Evolutionary conservation across 148 eudicot species (phyloP), one percentile per base, ranked within the genome.

Genomic region (Dianthus caryophyllus): DNA sequence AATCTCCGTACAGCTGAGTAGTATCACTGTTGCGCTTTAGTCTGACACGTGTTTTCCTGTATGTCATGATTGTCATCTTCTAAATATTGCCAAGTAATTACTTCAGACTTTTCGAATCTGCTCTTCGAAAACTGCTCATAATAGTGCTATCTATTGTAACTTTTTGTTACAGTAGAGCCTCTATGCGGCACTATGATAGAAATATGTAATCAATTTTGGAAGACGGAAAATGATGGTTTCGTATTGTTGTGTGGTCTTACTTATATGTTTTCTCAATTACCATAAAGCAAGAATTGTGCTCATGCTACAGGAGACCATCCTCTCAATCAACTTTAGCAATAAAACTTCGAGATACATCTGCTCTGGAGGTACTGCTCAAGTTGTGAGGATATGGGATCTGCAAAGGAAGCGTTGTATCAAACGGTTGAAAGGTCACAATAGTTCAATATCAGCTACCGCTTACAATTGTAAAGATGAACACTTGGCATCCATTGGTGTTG

Each of bases 401-500:
- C 98, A 87, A 75, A 83, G 85, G 72, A 93, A 90, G 71, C 95
- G 91, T 33, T 93, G 98, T 80, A 88, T 93, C 63, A 93, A 93
- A 83, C 83, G 96, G 96, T 79, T 93, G 81, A 93, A 68, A 78
- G 98, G 98, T 61, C 98, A 93, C 77, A 84, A 82, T 30, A 85
- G 84, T 75, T 80, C 96, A 46, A 88, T 93, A 71, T 89, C 95
- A 65, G 94, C 89, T 62, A 84, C 73, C 25, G 76, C 77, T 73
- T 94, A 94, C 83, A 94, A 94, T 78, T 88, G 90, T 79, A 94
- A 84, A 82, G 98, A 94, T 67, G 98, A 94, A 73, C 96, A 94
- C 80, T 79, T 94, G 81, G 98, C 98, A 46, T 94, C 98, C 48
- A 87, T 90, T 59, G 90, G 97, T 77, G 81, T 87, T 59, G 75